Conservation (phyloP, 371 early-diverging fungal genomes). For the Sporodiniella umbellata region DNA sequence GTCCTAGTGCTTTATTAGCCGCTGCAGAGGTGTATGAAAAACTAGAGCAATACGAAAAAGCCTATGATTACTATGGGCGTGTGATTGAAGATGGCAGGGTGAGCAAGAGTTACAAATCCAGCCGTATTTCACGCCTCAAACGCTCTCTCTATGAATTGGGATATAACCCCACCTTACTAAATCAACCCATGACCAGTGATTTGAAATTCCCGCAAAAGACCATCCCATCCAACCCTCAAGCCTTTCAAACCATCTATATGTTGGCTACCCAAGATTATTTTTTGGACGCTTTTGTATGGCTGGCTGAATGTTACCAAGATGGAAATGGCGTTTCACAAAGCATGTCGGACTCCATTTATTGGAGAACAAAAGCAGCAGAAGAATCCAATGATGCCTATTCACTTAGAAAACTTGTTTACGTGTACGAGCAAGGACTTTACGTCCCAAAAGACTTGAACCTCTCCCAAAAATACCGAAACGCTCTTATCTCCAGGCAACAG, state of each 20-base stretch:
- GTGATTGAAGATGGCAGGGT: constrained; percentile 31
- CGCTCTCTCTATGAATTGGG: constrained; percentile 39
- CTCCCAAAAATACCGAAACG: constrained; percentile 19
- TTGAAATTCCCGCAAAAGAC: not conserved
- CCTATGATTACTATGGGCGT: constrained; percentile 29
- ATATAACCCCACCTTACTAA: constrained; percentile 26
- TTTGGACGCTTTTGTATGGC: constrained; percentile 32
- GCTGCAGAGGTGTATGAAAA: constrained; percentile 40
- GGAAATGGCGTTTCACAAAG: constrained; percentile 26
- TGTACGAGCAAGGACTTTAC: constrained; percentile 27
- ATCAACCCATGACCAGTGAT: not conserved
- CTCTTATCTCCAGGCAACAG: constrained; percentile 14
- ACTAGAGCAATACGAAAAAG: constrained; percentile 31
- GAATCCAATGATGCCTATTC: constrained; percentile 26
- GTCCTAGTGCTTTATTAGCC: constrained; percentile 40
- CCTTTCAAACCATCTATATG: constrained; percentile 19
- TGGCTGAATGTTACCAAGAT: constrained; percentile 38
- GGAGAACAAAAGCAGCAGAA: constrained; percentile 25
- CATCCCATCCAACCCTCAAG: constrained; percentile 10
- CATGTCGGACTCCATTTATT: constrained; percentile 15
- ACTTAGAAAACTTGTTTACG: constrained; percentile 24
- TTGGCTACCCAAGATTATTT: constrained; percentile 31
- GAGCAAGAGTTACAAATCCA: constrained; percentile 19
- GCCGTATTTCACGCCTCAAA: constrained; percentile 32
- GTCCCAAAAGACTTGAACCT: constrained; percentile 6